A percentile compares a stretch with the other conserved stretches of the same genome.
These are phyloP conservation scores for Coprinellus micaceus DNA, from an alignment of 768 basidiomycete species.

Conservation along the genomic window DNA sequence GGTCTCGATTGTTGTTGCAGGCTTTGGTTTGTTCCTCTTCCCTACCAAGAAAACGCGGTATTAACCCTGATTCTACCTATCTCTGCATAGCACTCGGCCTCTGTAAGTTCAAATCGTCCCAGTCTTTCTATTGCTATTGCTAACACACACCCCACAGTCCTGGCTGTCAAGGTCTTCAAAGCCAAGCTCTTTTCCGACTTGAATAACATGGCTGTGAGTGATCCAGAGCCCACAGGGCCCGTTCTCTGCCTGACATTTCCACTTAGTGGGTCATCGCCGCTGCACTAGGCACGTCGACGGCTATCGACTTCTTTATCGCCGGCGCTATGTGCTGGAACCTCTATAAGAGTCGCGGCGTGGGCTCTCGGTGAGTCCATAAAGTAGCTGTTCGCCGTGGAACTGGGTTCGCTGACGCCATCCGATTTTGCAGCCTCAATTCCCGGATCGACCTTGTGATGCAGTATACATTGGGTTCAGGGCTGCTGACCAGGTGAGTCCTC, in stretches of 20 bases:
- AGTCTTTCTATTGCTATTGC: not conserved
- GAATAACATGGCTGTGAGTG: conserved; percentile 29
- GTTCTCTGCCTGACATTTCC: not conserved
- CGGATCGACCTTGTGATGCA: conserved; percentile 34
- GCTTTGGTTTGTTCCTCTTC: conserved; percentile 30
- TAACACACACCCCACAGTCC: conserved; percentile 20
- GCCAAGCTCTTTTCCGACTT: conserved; percentile 29
- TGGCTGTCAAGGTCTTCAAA: conserved; percentile 36
- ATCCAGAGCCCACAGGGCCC: not conserved
- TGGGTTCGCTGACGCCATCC: not conserved
- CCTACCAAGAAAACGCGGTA: not conserved
- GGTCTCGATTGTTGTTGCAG: conserved; percentile 33
- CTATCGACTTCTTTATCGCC: conserved; percentile 42
- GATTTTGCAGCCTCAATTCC: conserved; percentile 25
- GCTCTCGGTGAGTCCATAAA: conserved; percentile 17
- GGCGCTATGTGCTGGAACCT: conserved; percentile 35
- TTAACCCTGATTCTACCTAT: not conserved
- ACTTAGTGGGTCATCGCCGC: conserved; percentile 40
- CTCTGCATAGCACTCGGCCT: conserved; percentile 29
- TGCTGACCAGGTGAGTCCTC: conserved; percentile 33
- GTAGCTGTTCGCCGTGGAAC: no score
- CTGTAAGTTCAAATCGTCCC: conserved; percentile 18
- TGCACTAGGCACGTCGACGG: conserved; percentile 38
- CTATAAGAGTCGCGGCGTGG: conserved; percentile 26
- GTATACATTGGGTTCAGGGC: conserved; percentile 34